phyloP scores from a whole-genome alignment of 768 basidiomycete genomes.

The Russula compacta region DNA sequence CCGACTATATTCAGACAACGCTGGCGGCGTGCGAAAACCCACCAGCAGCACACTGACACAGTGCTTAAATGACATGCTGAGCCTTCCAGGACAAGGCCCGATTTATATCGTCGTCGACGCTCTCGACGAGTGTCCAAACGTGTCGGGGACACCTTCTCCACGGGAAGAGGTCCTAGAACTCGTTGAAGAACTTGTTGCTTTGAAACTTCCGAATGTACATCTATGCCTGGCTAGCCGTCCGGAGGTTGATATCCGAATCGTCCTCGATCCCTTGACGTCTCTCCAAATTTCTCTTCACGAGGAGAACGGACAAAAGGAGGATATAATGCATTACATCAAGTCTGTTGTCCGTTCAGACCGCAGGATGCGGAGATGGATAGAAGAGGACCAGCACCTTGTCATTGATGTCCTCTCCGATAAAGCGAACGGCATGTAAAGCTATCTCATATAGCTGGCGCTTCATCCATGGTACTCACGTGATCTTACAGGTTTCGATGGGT shows the following conservation, averaged over 20 bases:
- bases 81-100: background rate
- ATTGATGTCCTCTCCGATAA: background rate
- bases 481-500: background rate
- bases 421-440: slow-evolving; percentile 6
- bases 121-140: background rate
- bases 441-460: background rate
- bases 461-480: background rate
- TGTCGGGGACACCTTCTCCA: background rate
- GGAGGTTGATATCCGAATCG: background rate
- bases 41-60: background rate
- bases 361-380: slow-evolving; percentile 2
- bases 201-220: background rate
- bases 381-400: background rate
- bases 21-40: background rate
- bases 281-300: background rate
- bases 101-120: background rate
- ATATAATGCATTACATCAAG: background rate
- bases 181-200: background rate
- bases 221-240: background rate
- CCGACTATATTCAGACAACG: background rate
- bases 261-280: background rate
- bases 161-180: background rate
- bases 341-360: background rate
- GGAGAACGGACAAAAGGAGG: background rate
- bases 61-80: background rate